Evolutionary conservation across 768 basidiomycete genomes (phyloP).

Genomic region (Rhodotorula paludigena): DNA sequence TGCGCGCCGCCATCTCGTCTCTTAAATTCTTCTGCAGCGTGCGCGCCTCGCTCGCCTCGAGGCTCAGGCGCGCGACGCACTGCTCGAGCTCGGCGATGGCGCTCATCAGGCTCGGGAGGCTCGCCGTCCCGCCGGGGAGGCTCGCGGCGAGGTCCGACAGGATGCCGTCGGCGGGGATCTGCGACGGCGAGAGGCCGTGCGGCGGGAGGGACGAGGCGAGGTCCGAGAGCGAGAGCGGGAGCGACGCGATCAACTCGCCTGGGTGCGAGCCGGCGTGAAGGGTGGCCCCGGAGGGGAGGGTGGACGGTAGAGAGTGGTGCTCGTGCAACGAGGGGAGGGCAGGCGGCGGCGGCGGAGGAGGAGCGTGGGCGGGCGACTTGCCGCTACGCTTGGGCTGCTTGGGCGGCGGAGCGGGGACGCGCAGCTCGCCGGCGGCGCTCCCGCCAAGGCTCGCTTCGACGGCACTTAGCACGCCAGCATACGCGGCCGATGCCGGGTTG

Average conservation of each 20-base stretch:
- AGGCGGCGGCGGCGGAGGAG: background rate
- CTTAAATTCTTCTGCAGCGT: conserved; percentile 21
- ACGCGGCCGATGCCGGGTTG: too few species aligned
- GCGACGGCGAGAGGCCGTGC: background rate
- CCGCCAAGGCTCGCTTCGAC: background rate
- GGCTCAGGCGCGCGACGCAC: conserved; percentile 27
- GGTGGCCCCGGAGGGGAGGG: background rate
- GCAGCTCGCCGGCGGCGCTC: background rate
- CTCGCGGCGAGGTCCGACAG: background rate
- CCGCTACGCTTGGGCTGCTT: too few species aligned
- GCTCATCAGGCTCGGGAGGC: conserved; percentile 23
- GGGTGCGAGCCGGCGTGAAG: background rate
- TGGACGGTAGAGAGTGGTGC: too few species aligned
- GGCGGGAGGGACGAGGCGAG: background rate
- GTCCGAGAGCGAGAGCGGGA: background rate
- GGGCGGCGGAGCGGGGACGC: background rate
- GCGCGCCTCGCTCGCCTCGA: conserved; percentile 35
- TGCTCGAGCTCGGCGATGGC: conserved; percentile 32
- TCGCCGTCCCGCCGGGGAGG: conserved; percentile 8
- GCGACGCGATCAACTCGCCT: background rate
- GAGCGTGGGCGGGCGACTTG: background rate
- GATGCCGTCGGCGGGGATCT: conserved; percentile 1
- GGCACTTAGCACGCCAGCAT: background rate
- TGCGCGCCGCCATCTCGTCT: conserved; percentile 11
- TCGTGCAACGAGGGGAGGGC: too few species aligned